Base-by-base conservation (phyloP, 371 early-diverging fungal genomes). In the Nematocida ausubeli region DNA sequence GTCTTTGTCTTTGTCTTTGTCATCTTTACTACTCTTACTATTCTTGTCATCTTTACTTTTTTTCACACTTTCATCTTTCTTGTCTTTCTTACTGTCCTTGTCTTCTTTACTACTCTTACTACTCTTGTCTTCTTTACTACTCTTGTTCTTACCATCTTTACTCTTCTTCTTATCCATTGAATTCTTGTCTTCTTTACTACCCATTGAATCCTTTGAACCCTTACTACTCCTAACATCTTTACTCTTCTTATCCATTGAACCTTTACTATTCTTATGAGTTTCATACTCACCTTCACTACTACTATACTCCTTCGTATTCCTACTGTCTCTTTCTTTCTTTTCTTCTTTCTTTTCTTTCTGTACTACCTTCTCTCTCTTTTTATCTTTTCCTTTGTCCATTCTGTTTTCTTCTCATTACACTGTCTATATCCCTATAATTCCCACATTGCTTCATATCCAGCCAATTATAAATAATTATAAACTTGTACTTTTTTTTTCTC, bases 401-500 rank as follows among this genome's bases (percentile, higher is more conserved):
- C 47, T 44, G 9, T 44, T 47, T 47, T 47, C 12, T 19, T 7
- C 47, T 19, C 47, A 7, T 19, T 47, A 47, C 47, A 7, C 12
- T 7, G 19, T 47, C 19, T 47, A 19, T 19, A 47, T 47, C n/a
- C n/a, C n/a, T n/a, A n/a, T 47, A 12, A 47, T 24, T 26, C 55
- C 24, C 12, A 55, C 22, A 22, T 55, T 55, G 26, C 24, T 19
- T 26, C 55, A 55, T 24, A 30, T 55, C 12, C 32, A 3, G 55
- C 22, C 22, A 26, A 22, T 55, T 26, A 30, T 30, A 47, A 47
- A 19, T 55, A 55, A 16, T 60, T 60, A 37, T 30, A 60, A 30
- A 60, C 16, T 30, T 35, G 24, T 22, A 35, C 39, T 60, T 60
- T 60, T 60, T 60, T 22, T 60, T 60, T 60, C 22, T n/a, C 32